Percentiles rank a stretch among this genome's conserved stretches.
phyloP scores from a whole-genome alignment of 129 eudicot genomes.

The Tagetes erecta region DNA sequence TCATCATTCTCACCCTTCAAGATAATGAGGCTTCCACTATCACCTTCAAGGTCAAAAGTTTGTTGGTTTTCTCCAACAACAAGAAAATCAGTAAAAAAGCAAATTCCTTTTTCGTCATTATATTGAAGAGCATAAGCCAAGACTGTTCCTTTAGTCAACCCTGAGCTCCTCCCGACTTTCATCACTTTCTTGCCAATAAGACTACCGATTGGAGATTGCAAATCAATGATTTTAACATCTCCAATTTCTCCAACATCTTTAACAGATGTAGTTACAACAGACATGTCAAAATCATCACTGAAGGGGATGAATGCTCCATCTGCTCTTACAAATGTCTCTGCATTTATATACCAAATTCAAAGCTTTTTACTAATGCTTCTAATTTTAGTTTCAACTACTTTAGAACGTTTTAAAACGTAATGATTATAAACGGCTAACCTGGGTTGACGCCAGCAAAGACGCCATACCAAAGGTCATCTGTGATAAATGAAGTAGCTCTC shows the following conservation, averaged over 20 bases:
- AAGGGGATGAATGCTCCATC: slow-evolving; percentile 98
- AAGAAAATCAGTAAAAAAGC: slow-evolving; percentile 93
- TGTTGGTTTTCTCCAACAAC: slow-evolving; percentile 94
- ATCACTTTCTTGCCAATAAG: slow-evolving; percentile 87
- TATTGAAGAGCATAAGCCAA: slow-evolving; percentile 96
- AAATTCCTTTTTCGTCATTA: slow-evolving; percentile 92
- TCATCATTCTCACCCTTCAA: slow-evolving; percentile 69
- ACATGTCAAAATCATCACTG: slow-evolving; percentile 90
- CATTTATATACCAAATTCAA: slow-evolving; percentile 11
- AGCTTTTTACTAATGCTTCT: not conserved
- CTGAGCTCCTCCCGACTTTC: slow-evolving; percentile 98
- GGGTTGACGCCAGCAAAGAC: slow-evolving; percentile 94
- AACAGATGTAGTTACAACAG: slow-evolving; percentile 77
- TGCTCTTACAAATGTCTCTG: slow-evolving; percentile 99
- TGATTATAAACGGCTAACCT: slow-evolving; percentile 43
- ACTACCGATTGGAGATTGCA: slow-evolving; percentile 76
- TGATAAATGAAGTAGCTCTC: slow-evolving; percentile 95
- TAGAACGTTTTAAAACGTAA: slow-evolving; percentile 5
- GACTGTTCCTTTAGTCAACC: slow-evolving; percentile 80
- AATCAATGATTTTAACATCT: slow-evolving; percentile 69
- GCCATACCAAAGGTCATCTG: slow-evolving; percentile 96
- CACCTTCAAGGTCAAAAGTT: slow-evolving; percentile 97
- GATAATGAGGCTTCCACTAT: slow-evolving; percentile 84
- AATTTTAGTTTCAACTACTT: not conserved
- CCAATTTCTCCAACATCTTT: slow-evolving; percentile 94